These are phyloP conservation scores for Gautieria morchelliformis DNA, from an alignment of 768 basidiomycete species.

Conservation along the genomic window DNA sequence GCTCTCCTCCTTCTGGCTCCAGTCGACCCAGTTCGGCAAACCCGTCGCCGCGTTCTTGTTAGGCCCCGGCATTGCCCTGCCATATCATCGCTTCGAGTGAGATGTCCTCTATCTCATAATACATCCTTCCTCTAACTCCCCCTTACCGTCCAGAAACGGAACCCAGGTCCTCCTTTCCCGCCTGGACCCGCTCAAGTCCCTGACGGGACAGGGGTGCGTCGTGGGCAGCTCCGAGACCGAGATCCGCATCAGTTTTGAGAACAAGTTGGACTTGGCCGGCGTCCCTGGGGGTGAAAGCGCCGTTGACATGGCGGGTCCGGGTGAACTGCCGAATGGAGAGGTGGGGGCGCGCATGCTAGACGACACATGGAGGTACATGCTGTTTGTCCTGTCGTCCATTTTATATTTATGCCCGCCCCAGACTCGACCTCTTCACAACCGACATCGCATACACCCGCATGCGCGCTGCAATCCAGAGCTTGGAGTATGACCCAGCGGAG, in stretches of 20 bases:
- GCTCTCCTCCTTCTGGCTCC: constrained; percentile 59
- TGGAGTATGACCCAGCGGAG: constrained; percentile 6
- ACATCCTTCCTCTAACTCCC: not conserved
- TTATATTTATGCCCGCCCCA: constrained; percentile 1
- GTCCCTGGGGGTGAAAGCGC: no score
- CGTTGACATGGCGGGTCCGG: no score
- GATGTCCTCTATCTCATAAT: constrained; percentile 13
- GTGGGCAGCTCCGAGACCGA: constrained; percentile 40
- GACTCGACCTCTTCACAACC: constrained; percentile 62
- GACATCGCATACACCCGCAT: constrained; percentile 62
- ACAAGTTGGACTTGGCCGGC: constrained; percentile 20
- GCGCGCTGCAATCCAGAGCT: constrained; percentile 51
- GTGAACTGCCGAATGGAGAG: no score
- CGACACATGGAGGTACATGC: constrained; percentile 37
- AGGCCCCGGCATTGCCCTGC: constrained; percentile 54
- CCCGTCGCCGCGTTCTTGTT: constrained; percentile 57
- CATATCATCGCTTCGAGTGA: constrained; percentile 64
- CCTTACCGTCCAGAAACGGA: constrained; percentile 44
- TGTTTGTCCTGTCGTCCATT: not conserved
- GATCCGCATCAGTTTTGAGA: constrained; percentile 49
- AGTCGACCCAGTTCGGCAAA: constrained; percentile 51
- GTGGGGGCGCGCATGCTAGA: constrained; percentile 10
- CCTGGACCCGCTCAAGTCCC: constrained; percentile 50
- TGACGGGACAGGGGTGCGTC: constrained; percentile 45
- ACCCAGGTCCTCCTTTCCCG: constrained; percentile 55